A percentile compares a stretch with the other conserved stretches of the same genome.
phyloP scores from a whole-genome alignment of 768 basidiomycete genomes.

The Tylopilus subfusipes region DNA sequence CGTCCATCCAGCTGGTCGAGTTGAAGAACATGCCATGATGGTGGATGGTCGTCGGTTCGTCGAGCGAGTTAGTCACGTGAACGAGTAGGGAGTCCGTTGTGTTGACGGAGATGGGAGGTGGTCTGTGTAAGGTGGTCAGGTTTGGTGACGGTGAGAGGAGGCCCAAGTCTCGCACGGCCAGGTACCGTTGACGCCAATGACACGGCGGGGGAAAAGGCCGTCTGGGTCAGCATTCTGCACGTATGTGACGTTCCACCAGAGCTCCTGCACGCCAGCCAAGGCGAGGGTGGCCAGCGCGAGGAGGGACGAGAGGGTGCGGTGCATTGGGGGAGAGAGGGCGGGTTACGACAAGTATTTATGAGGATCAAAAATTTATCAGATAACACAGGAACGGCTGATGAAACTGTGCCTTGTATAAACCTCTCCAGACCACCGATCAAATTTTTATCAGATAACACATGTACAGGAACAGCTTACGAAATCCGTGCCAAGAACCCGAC shows the following conservation, averaged over 20 bases:
- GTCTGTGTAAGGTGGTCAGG: constrained; percentile 41
- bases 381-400: background rate
- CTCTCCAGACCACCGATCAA: too few species aligned
- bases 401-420: too few species aligned
- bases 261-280: constrained; percentile 65
- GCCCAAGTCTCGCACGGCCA: constrained; percentile 80
- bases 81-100: constrained; percentile 71
- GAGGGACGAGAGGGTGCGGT: constrained; percentile 12
- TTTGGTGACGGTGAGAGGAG: background rate
- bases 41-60: constrained; percentile 68
- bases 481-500: too few species aligned
- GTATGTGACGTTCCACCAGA: constrained; percentile 93
- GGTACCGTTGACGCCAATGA: constrained; percentile 84
- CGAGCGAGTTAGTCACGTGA: constrained; percentile 72
- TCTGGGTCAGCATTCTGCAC: constrained; percentile 80
- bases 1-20: constrained; percentile 83
- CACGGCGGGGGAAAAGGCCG: constrained; percentile 69
- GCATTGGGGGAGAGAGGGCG: background rate
- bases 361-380: background rate
- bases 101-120: constrained; percentile 74
- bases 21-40: constrained; percentile 98
- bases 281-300: constrained; percentile 31
- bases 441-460: too few species aligned
- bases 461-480: too few species aligned
- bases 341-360: too few species aligned